Base-by-base conservation (phyloP, 805 yeast genomes). In the Torulaspora indica region DNA sequence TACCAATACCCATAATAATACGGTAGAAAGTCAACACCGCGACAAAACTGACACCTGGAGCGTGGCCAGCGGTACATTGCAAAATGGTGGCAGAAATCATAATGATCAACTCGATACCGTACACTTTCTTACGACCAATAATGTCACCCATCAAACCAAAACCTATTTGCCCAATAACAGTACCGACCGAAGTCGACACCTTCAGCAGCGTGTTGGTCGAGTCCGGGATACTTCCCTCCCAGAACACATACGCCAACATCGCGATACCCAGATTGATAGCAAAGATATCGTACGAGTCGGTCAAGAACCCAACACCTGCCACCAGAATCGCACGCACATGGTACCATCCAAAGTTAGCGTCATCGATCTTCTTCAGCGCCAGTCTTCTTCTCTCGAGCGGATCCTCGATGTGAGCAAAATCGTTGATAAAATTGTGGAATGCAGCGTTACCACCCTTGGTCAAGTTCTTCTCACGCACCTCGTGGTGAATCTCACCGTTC, bases 221-320 rank as follows among this genome's bases (percentile, higher is more conserved):
- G 45, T 75, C 56, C 29, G 96, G 95, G 47, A 81, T 76, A 20
- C 48, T 37, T 45, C 76, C 75, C 13, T 65, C 68, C 89, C 90
- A 88, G 74, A 67, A 85, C 43, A 82, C 95, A 57, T 82, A 80
- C 27, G 77, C 66, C 76, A 88, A 68, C 90, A 88, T 86, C 42
- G 90, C 61, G 43, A 85, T 70, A 66, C 85, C 91, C 71, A 88
- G 71, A 68, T 84, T 85, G 57, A 88, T 88, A 54, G 96, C 90
- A 59, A 88, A 89, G 55, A 89, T 85, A 73, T 89, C 96, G 68
- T 89, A 88, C 44, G 96, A 79, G 70, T 88, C 96, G 23, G 95
- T 88, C 69, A 89, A 67, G 79, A 88, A 88, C 65, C 96, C 96
- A 53, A 88, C 93, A 74, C 96, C 88, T 9, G 95, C 95, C 63